Base-by-base conservation (phyloP, 805 yeast species). In the Pichia gijzeniarum region DNA sequence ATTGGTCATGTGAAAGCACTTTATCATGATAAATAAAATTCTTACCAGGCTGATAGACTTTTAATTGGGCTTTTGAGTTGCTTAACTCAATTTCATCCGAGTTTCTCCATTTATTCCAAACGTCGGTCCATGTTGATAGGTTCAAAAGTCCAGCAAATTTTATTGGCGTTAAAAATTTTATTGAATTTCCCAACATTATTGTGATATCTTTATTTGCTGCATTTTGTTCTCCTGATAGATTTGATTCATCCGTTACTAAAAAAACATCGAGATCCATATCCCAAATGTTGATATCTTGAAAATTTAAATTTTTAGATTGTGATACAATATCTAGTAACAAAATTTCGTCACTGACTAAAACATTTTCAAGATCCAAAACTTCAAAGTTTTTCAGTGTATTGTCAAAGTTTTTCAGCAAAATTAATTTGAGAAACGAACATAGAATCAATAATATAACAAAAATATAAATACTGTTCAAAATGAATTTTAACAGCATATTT, bases 221-320 rank as follows among this genome's bases (percentile, higher is more conserved):
- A 13, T 16, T 28, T 7, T 32, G 25, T 10, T 19, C 21, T 9
- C 5, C 28, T 12, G 20, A 37, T 17, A 48, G 38, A 2, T 45
- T 48, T 35, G 57, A 38, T 27, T 41, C 42, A 30, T 59, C 57
- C 1, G 66, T 63, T 3, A 58, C 43, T 8, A 65, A 33, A 34
- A 65, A 62, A 1, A 65, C 57, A 48, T 65, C 69, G 18, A 65
- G 33, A 46, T 63, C 61, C 54, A 58, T 49, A n/a, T 57, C 51
- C 60, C 63, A 59, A 7, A 65, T 54, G 6, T 50, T 37, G 4
- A 64, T 48, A 44, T 61, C 64, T 49, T 63, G 68, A n/a, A 59
- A 47, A 45, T 65, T 64, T 7, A 46, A 36, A 49, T 64, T 63
- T 13, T 36, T 51, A 1, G 63, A 52, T 9, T 36, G 16, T 4